A percentile compares a stretch with the other conserved stretches of the same genome.
These are phyloP conservation scores for Malassezia sympodialis DNA, from an alignment of 1,284 basidiomycete species.

Conservation along the genomic window DNA sequence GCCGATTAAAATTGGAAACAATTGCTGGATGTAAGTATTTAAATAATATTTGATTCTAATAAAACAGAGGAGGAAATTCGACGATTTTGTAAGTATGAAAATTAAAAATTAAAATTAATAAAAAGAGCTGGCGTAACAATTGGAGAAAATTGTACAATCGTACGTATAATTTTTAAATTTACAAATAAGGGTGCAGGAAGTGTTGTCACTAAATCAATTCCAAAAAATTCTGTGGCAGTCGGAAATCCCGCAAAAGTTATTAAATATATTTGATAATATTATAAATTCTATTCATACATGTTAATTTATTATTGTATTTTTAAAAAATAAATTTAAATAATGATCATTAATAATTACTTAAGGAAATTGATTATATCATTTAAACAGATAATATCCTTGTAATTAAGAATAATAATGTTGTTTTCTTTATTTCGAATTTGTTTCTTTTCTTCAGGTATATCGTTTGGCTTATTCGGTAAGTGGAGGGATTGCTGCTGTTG, in stretches of 20 bases:
- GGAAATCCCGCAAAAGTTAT: slow-evolving; percentile 20
- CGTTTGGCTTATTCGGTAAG: neutral
- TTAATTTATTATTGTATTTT: slow-evolving; percentile 5
- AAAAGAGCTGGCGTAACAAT: slow-evolving; percentile 17
- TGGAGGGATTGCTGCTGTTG: neutral
- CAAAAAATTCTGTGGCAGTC: slow-evolving; percentile 18
- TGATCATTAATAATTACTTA: neutral
- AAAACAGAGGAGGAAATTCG: slow-evolving; percentile 13
- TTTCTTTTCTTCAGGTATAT: neutral
- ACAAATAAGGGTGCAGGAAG: slow-evolving; percentile 17
- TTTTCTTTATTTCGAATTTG: neutral
- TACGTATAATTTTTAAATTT: slow-evolving; percentile 7
- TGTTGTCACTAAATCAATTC: slow-evolving; percentile 20
- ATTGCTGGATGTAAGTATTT: slow-evolving; percentile 22
- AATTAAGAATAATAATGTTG: neutral
- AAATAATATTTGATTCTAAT: neutral
- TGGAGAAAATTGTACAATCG: slow-evolving; percentile 20
- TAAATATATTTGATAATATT: slow-evolving; percentile 6
- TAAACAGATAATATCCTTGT: neutral
- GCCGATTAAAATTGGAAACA: slow-evolving; percentile 23
- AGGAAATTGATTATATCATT: neutral
- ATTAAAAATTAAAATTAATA: slow-evolving; percentile 3
- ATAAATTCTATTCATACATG: neutral
- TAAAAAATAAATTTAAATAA: neutral
- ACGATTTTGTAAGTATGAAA: slow-evolving; percentile 13